phyloP scores from a whole-genome alignment of 257 asterid genomes.

The Lavandula angustifolia region DNA sequence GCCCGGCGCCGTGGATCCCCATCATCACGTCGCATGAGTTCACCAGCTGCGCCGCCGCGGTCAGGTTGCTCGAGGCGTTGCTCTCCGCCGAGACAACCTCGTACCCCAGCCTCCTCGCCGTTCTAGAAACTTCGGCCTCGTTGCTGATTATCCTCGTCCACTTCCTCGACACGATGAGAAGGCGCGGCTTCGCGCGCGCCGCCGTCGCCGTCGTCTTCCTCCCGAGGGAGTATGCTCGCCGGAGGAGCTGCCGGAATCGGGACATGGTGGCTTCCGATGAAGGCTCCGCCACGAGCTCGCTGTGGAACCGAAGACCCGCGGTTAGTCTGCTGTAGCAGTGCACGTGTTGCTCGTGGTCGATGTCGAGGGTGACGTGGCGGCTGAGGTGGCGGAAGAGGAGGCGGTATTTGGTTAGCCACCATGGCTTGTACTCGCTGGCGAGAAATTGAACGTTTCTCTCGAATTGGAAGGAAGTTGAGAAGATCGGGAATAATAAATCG shows the following conservation, averaged over 20 bases:
- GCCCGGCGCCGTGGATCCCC: conserved; percentile 82
- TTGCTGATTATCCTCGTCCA: conserved; percentile 49
- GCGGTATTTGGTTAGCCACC: conserved; percentile 61
- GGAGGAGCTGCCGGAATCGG: conserved; percentile 51
- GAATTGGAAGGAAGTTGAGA: conserved; percentile 46
- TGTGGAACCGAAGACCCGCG: conserved; percentile 49
- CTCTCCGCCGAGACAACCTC: conserved; percentile 66
- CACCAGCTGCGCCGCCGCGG: conserved; percentile 52
- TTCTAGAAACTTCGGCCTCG: conserved; percentile 33
- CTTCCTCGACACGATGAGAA: conserved; percentile 64
- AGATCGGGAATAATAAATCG: conserved; percentile 58
- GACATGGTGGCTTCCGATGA: conserved; percentile 36
- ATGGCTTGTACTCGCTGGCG: conserved; percentile 49
- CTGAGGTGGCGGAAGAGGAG: conserved; percentile 41
- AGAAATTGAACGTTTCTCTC: conserved; percentile 55
- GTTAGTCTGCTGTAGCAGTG: conserved; percentile 52
- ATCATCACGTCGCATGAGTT: conserved; percentile 71
- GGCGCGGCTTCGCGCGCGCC: conserved; percentile 39
- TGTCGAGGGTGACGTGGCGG: conserved; percentile 41
- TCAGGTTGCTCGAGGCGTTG: conserved; percentile 34
- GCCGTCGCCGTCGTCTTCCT: conserved; percentile 42
- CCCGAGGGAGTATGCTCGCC: conserved; percentile 50
- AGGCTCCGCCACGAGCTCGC: conserved; percentile 41
- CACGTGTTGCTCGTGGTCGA: conserved; percentile 44
- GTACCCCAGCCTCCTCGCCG: conserved; percentile 55